phyloP scores from a whole-genome alignment of 2,329 filamentous ascomycete species.

The Claviceps sp. region DNA sequence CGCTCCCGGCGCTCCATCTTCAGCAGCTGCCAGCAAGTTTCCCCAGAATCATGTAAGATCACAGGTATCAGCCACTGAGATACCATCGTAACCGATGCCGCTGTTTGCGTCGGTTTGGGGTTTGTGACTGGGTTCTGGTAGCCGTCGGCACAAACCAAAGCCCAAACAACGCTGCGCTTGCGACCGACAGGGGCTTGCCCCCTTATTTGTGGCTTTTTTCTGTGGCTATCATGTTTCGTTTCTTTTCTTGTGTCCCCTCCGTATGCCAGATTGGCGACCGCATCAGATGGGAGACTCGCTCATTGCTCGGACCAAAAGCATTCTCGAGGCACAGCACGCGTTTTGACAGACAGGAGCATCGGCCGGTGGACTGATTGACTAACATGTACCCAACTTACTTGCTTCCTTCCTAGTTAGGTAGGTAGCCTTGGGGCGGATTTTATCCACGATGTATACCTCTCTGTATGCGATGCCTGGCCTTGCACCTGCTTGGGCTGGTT shows the following conservation, averaged over 20 bases:
- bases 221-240: not conserved
- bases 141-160: not conserved
- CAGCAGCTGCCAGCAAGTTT: no score
- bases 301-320: not conserved
- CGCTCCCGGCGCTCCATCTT: not conserved
- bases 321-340: not conserved
- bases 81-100: constrained; percentile 6
- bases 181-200: not conserved
- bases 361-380: not conserved
- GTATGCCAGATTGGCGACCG: constrained; percentile 3
- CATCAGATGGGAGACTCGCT: constrained; percentile 5
- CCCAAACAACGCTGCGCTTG: not conserved
- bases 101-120: not conserved
- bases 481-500: not conserved
- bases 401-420: no score
- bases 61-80: constrained; percentile 4
- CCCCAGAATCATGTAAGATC: not conserved
- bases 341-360: not conserved
- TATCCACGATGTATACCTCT: not conserved
- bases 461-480: not conserved
- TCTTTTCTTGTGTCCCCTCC: not conserved
- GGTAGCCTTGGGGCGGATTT: no score
- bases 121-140: not conserved
- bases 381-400: not conserved
- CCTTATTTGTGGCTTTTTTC: not conserved